Evolutionary conservation across 768 basidiomycete species (phyloP), one percentile per base, ranked within the genome.

Genomic region (Phanerodontia chrysosporium): DNA sequence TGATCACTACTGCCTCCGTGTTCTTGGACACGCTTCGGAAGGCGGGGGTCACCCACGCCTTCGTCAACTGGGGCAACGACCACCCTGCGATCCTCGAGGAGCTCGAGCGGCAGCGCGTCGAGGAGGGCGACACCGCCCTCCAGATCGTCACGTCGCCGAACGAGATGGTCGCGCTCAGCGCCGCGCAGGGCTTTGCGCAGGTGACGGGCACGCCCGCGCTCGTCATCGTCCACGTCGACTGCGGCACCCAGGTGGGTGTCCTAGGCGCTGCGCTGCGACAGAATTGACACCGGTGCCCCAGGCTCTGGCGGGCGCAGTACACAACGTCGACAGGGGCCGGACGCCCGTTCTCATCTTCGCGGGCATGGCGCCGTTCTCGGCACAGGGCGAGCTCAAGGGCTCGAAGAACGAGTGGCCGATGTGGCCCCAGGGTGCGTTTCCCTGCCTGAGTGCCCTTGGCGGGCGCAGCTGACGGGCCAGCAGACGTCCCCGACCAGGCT

Each of bases 31-130:
- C 84, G 0, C 77, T 88, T 21, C 68, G 70, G 16, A 70, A 80
- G 53, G 81, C 80, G 1, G 85, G 85, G 1, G 82, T 89, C 35
- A 86, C 84, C 0, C 84, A 87, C 66, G 81, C 80, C 9, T 87
- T 89, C 65, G 86, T 84, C 18, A 89, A 89, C 73, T 89, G 88
- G 84, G 89, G 88, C 1, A 86, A 84, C 0, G 88, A 90, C 63
- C 88, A 90, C 64, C 85, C 87, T 0, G 87, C 83, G 0, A 68
- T 90, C 14, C 76, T 90, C 25, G 88, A 89, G 63, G 88, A 89
- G 29, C 76, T 90, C 10, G 79, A 81, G 56, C 74, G 83, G 21
- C 83, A 87, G 60, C 76, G 83, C 2, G 66, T 69, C 5, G 69
- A 73, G 56, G 55, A 65, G 6, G 70, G 68, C 27, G 61, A 69